Base-by-base conservation (phyloP, 108 stramenopile species). In the Asterionellopsis glacialis region DNA sequence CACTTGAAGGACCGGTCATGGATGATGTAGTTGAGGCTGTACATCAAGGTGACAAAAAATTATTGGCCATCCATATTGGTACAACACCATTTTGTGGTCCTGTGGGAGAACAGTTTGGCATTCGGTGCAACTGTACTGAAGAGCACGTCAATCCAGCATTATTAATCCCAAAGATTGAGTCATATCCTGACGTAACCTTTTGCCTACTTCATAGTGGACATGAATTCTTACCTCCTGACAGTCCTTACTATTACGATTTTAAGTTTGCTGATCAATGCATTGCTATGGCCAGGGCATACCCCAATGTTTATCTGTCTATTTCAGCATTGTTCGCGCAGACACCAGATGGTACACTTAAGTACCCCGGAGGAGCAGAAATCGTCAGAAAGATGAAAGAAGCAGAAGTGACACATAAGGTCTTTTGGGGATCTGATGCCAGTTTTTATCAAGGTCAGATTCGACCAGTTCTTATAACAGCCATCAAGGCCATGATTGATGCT, bases 11-110 rank as follows among this genome's bases (percentile, higher is more conserved):
- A 18, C 63, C 45, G 13, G n/a, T 13, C 49, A 60, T 72, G 49
- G 55, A 49, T 22, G 71, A 72, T 40, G 22, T 61, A 18, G 28
- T 68, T 13, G 51, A 52, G 19, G 38, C 51, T 41, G 60, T 61
- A 19, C 18, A 55, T 24, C 18, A 41, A 14, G n/a, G 39, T 4
- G 21, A 1, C 18, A 23, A 41, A 15, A 65, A 60, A 42, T 13
- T 67, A 7, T 12, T 72, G n/a, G 61, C 61, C 16, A 67, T 72
- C 43, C 71, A 72, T 42, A 64, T 66, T 51, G 71, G 71, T 14
- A 72, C 71, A 1, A 72, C 71, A n/a, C 71, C 71, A 4, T 56
- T 66, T 27, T 72, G 71, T 51, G 71, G 71, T 0, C 71, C 71
- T 1, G 22, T 72, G 14, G 71, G 71, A n/a, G 26, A 64, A 24